phyloP scores from a whole-genome alignment of 2,329 filamentous ascomycete species.

The Geoglossum cookeanum region DNA sequence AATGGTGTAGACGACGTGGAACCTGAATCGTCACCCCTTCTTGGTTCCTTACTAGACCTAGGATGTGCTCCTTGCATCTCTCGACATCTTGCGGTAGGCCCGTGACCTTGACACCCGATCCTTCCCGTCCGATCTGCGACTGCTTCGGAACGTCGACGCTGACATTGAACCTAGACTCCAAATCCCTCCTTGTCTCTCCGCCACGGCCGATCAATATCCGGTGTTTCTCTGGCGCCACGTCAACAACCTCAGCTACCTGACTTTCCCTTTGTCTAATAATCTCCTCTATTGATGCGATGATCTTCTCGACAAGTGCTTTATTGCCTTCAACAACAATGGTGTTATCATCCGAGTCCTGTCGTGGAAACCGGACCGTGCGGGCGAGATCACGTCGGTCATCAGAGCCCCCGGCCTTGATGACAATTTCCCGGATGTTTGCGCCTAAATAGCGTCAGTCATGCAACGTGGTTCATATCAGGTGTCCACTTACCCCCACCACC shows the following conservation, averaged over 20 bases:
- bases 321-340: constrained; percentile 78
- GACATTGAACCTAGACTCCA: constrained; percentile 75
- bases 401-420: constrained; percentile 73
- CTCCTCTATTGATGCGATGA: constrained; percentile 60
- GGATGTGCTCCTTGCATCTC: constrained; percentile 73
- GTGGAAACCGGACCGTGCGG: constrained; percentile 86
- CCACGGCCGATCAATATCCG: constrained; percentile 78
- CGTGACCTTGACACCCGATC: constrained; percentile 70
- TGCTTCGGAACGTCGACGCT: constrained; percentile 82
- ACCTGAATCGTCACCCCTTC: constrained; percentile 76
- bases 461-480: background rate
- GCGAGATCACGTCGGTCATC: constrained; percentile 68
- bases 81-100: constrained; percentile 63
- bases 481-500: constrained; percentile 58
- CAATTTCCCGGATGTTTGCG: constrained; percentile 67
- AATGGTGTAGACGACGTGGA: constrained; percentile 65
- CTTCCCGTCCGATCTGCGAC: constrained; percentile 43
- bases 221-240: constrained; percentile 81
- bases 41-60: constrained; percentile 60
- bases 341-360: constrained; percentile 64
- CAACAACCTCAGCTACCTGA: constrained; percentile 58
- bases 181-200: constrained; percentile 65
- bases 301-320: constrained; percentile 69
- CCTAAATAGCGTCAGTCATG: constrained; percentile 32
- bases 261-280: constrained; percentile 71